Percentiles rank a stretch among this genome's conserved stretches.
phyloP scores from a whole-genome alignment of 495 filamentous ascomycete genomes.

The Lasiosphaeria ovina region DNA sequence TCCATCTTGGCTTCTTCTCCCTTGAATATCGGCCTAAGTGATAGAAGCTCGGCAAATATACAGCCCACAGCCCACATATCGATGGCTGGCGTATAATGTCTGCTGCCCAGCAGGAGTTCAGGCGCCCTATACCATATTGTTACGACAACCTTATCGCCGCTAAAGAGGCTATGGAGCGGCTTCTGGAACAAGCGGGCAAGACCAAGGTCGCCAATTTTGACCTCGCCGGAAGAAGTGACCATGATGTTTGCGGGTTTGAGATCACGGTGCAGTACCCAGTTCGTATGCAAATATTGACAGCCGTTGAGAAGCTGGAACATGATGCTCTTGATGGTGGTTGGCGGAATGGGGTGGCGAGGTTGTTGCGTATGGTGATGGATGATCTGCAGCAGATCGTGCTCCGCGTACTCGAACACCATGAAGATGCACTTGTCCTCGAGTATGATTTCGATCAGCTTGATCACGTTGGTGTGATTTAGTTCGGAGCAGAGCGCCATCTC shows the following conservation, averaged over 20 bases:
- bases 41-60: constrained; percentile 93
- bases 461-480: constrained; percentile 83
- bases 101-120: constrained; percentile 83
- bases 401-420: constrained; percentile 99
- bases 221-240: constrained; percentile 84
- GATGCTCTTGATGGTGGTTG: constrained; percentile 83
- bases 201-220: constrained; percentile 92
- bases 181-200: constrained; percentile 92
- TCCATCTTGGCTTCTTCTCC: constrained; percentile 99
- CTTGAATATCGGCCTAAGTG: constrained; percentile 93
- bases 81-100: constrained; percentile 94
- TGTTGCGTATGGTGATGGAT: constrained; percentile 96
- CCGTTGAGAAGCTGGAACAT: constrained; percentile 94
- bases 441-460: constrained; percentile 91
- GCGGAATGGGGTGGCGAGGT: constrained; percentile 81
- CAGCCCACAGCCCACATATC: constrained; percentile 98
- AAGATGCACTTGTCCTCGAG: constrained; percentile 98
- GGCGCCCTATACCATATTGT: constrained; percentile 99
- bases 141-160: constrained; percentile 96
- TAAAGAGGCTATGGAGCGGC: constrained; percentile 84
- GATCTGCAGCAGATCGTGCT: constrained; percentile 95
- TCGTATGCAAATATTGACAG: constrained; percentile 88
- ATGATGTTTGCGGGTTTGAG: constrained; percentile 99
- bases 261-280: constrained; percentile 97
- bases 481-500: constrained; percentile 99